Conservation (phyloP, 306 rosid genomes). For the Sicyos edulis region DNA sequence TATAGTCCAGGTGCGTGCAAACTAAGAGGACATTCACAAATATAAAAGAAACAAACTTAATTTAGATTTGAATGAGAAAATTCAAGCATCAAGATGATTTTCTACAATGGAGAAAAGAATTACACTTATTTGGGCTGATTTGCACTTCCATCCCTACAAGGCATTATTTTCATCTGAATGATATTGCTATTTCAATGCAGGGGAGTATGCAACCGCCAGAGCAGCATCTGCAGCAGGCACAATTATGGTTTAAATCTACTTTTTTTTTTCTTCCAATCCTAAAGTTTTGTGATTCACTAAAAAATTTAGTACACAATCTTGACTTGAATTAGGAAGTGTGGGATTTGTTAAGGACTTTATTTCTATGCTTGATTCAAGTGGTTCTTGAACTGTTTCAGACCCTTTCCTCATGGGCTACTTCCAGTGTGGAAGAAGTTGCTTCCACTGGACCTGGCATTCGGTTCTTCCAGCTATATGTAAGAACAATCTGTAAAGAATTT, state of each 20-base stretch:
- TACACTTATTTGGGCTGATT: not conserved
- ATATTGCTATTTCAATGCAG: constrained; percentile 38
- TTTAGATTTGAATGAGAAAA: not conserved
- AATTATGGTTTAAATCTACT: constrained; percentile 57
- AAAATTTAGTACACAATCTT: not conserved
- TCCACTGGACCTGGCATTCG: constrained; percentile 99
- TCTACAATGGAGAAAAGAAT: too few species aligned
- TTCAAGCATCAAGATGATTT: not conserved
- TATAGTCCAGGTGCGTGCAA: too few species aligned
- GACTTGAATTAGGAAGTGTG: not conserved
- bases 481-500: not conserved
- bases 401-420: constrained; percentile 94
- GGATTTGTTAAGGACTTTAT: not conserved
- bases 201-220: constrained; percentile 85
- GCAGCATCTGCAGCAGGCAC: constrained; percentile 88
- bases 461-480: constrained; percentile 91
- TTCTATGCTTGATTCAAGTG: not conserved
- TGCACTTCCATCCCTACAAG: not conserved
- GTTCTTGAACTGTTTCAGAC: constrained; percentile 49
- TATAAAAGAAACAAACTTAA: too few species aligned
- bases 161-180: not conserved
- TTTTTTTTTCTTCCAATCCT: not conserved
- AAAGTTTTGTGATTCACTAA: not conserved
- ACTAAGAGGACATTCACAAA: too few species aligned
- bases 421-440: constrained; percentile 95